Conservation (phyloP, 2,329 filamentous ascomycete genomes). For the Triangularia verruculosa region DNA sequence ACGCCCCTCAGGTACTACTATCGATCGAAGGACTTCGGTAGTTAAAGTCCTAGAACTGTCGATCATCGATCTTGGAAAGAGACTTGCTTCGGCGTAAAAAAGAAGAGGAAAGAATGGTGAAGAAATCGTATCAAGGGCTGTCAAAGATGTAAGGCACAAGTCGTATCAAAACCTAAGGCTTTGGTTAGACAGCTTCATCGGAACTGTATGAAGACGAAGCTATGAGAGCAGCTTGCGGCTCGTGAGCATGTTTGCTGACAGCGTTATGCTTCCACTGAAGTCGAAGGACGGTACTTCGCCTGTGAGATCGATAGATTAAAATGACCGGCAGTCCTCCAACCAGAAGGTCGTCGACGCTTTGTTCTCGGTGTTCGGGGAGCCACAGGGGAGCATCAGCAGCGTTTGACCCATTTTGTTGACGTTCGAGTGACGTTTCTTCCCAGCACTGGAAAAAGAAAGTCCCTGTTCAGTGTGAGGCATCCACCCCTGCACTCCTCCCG, state of each 20-base stretch:
- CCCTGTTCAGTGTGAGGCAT: not conserved
- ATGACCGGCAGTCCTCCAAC: not conserved
- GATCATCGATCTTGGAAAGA: conserved; percentile 6
- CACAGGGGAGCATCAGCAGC: not conserved
- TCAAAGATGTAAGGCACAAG: too few species aligned
- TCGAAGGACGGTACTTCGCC: not conserved
- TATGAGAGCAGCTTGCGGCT: not conserved
- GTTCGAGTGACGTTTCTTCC: not conserved
- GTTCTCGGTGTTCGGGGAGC: conserved; percentile 3
- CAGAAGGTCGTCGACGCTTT: not conserved
- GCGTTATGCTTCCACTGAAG: not conserved
- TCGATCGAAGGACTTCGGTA: conserved; percentile 3
- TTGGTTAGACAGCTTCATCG: not conserved
- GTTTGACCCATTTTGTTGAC: not conserved
- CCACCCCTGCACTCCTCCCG: not conserved
- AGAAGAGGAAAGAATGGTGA: not conserved
- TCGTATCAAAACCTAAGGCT: not conserved
- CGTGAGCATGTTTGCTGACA: not conserved
- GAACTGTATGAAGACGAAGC: not conserved
- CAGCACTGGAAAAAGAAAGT: not conserved
- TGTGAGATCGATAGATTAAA: conserved; percentile 4
- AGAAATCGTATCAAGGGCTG: too few species aligned
- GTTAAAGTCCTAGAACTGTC: not conserved
- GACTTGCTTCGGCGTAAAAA: not conserved
- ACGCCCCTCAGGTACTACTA: conserved; percentile 1